These are phyloP conservation scores for Rubroboletus pulcherrimus DNA, from an alignment of 768 basidiomycete species.

Conservation along the genomic window DNA sequence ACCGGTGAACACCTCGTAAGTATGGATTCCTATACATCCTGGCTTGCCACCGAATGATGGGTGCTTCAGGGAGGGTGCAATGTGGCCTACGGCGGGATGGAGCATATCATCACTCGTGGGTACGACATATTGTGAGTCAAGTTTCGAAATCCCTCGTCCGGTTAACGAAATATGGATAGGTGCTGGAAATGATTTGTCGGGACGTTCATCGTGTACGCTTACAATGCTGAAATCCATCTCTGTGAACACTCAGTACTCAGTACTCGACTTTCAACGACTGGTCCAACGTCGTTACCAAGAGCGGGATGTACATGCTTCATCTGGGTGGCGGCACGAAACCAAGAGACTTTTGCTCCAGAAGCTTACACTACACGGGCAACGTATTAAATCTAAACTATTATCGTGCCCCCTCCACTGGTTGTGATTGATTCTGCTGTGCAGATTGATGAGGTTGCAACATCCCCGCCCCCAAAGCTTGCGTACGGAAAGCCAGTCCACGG, in stretches of 20 bases:
- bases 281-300: too few relatives aligned
- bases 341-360: slow-evolving; percentile 5
- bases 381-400: slow-evolving; percentile 8
- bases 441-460: slow-evolving; percentile 42
- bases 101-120: slow-evolving; percentile 35
- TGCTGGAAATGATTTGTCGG: slow-evolving; percentile 34
- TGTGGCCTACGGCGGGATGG: slow-evolving; percentile 37
- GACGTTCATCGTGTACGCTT: not conserved
- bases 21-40: not conserved
- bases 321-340: not conserved
- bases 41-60: not conserved
- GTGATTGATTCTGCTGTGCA: slow-evolving; percentile 29
- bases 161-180: slow-evolving; percentile 18
- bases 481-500: slow-evolving; percentile 84
- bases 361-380: slow-evolving; percentile 2
- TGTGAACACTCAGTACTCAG: not conserved
- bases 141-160: not conserved
- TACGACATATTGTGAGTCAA: slow-evolving; percentile 44
- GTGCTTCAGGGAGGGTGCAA: slow-evolving; percentile 38
- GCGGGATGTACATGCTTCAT: not conserved
- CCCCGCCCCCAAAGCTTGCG: slow-evolving; percentile 84
- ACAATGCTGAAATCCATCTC: not conserved
- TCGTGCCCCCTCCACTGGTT: slow-evolving; percentile 29
- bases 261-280: not conserved
- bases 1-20: slow-evolving; percentile 65